These are phyloP conservation scores for Rhizophora mangle DNA, from an alignment of 345 rosid genomes.

Conservation along the genomic window DNA sequence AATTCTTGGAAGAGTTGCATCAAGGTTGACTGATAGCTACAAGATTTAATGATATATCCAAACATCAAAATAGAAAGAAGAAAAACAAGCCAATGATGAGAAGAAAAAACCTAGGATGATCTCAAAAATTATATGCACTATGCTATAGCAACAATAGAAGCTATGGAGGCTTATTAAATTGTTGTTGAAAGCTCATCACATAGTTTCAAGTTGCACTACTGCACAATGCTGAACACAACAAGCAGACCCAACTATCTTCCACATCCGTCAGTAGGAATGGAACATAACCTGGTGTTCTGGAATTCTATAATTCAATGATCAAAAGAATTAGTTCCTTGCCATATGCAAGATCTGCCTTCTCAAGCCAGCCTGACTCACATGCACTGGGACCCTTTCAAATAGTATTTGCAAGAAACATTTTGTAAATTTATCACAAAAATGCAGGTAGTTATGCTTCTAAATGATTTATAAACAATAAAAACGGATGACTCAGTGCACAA, in stretches of 20 bases:
- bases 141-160: too few relatives aligned
- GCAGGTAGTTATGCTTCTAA: too few relatives aligned
- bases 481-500: too few relatives aligned
- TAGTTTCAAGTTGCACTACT: background rate
- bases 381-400: too few relatives aligned
- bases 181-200: background rate
- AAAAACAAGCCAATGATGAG: background rate
- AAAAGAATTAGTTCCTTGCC: too few relatives aligned
- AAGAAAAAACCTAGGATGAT: background rate
- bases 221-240: background rate
- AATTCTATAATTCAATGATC: too few relatives aligned
- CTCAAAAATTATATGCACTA: background rate
- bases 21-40: slow-evolving; percentile 89
- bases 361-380: too few relatives aligned
- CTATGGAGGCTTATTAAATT: background rate
- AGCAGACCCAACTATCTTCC: background rate
- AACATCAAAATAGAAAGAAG: background rate
- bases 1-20: slow-evolving; percentile 96
- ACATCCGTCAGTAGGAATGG: background rate
- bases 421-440: too few relatives aligned
- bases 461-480: too few relatives aligned
- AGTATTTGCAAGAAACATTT: too few relatives aligned
- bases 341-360: too few relatives aligned
- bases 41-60: background rate
- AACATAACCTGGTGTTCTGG: background rate